Base-by-base conservation (phyloP, 2,329 filamentous ascomycete genomes). In the Pochonia chlamydosporia region DNA sequence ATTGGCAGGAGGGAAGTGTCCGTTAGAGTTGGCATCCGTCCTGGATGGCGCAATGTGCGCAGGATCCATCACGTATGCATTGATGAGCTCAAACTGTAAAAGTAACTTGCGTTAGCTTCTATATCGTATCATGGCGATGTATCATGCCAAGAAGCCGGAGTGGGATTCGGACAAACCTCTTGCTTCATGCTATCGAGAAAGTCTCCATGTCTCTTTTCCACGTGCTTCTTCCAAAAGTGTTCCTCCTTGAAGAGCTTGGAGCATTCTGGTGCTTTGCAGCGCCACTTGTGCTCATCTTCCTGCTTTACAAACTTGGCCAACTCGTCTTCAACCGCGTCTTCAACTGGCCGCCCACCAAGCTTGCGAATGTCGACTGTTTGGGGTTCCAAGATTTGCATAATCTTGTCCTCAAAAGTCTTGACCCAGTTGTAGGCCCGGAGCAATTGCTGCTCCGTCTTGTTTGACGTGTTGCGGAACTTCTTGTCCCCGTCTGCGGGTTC, bases 401-500 rank as follows among this genome's bases (percentile, higher is more conserved):
- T 78, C 71, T 99, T 99, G 62, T 99, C 93, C 63, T 99, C 93
- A 59, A 96, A 99, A 0, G 93, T 97, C 72, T 87, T 95, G 50
- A 99, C 95, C 93, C 95, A 99, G 62, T 97, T 99, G 71, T 90
- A 97, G 0, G 93, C 93, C 48, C 91, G 85, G 60, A 95, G 87
- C 13, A 97, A 80, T 63, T 97, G 93, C 63, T 95, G 89, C 59
- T 96, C 90, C 4, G 84, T 82, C 71, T 95, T 96, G 43, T 77
- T 82, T 21, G 77, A 78, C 14, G 82, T 76, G 49, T 80, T 83
- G 47, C 81, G 78, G 52, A 85, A 83, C 59, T 89, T 90, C 60
- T 87, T 87, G 51, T 93, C 87, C 5, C 78, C 79, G 8, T 69
- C 67, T 2, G 49, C 47, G 26, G 51, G 49, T 40, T 71, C 67